A percentile compares a stretch with the other conserved stretches of the same genome.
Conservation (phyloP, 2,329 filamentous ascomycete species). For the Periconia sp. region DNA sequence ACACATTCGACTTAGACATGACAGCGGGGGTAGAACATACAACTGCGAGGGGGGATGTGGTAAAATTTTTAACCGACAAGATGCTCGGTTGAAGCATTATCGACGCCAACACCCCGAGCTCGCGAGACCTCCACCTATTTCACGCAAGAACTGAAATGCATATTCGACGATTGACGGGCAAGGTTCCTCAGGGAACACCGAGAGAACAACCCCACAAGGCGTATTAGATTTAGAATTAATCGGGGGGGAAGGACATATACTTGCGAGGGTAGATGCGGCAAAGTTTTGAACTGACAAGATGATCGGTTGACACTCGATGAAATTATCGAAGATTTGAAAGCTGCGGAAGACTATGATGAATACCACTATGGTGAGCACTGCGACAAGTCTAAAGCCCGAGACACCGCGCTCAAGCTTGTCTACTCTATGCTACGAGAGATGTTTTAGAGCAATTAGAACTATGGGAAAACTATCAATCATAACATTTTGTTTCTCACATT, state of each 20-base stretch:
- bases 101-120: conserved; percentile 6
- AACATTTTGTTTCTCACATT: conserved; percentile 28
- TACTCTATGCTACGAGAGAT: conserved; percentile 18
- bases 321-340: conserved; percentile 22
- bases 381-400: conserved; percentile 19
- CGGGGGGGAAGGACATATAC: too few relatives aligned
- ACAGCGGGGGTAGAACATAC: neutral
- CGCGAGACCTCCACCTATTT: neutral
- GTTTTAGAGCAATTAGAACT: conserved; percentile 17
- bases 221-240: too few relatives aligned
- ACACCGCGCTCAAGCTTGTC: conserved; percentile 24
- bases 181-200: too few relatives aligned
- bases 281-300: too few relatives aligned
- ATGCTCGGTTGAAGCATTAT: conserved; percentile 18
- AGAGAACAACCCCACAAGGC: too few relatives aligned
- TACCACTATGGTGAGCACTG: too few relatives aligned
- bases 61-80: conserved; percentile 10
- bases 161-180: too few relatives aligned
- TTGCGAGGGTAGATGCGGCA: too few relatives aligned
- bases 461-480: conserved; percentile 21
- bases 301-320: conserved; percentile 18
- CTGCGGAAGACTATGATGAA: conserved; percentile 18
- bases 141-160: neutral
- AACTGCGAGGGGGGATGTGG: conserved; percentile 9
- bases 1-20: conserved; percentile 11